Conservation (phyloP, 768 basidiomycete genomes). For the Leccinum imitatum region DNA sequence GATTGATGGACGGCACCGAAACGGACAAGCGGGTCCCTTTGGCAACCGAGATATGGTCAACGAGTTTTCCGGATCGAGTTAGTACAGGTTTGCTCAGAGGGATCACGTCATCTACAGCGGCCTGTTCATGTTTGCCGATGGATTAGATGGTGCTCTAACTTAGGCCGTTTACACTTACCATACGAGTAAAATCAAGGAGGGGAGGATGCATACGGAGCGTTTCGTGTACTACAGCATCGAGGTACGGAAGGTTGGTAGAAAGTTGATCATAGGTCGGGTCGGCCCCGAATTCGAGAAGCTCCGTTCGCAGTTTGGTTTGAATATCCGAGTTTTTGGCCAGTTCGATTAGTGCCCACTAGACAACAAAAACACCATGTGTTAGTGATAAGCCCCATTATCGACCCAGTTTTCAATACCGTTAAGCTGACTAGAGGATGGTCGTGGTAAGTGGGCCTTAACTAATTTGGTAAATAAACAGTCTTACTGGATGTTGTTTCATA, state of each 20-base stretch:
- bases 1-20: slow-evolving; percentile 48
- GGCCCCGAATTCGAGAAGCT: slow-evolving; percentile 42
- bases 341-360: slow-evolving; percentile 56
- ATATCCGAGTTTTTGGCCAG: slow-evolving; percentile 43
- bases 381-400: not conserved
- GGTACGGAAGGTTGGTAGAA: slow-evolving; percentile 48
- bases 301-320: slow-evolving; percentile 50
- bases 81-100: slow-evolving; percentile 53
- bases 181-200: slow-evolving; percentile 24
- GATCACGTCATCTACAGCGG: slow-evolving; percentile 53
- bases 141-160: not conserved
- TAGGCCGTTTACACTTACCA: not conserved
- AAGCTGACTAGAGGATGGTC: slow-evolving; percentile 6
- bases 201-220: slow-evolving; percentile 46
- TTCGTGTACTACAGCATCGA: slow-evolving; percentile 52
- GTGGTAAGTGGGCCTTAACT: not conserved
- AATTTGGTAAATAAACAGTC: not conserved
- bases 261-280: slow-evolving; percentile 60
- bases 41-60: slow-evolving; percentile 42
- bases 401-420: slow-evolving; percentile 2
- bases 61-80: slow-evolving; percentile 39
- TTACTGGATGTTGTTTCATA: slow-evolving; percentile 43
- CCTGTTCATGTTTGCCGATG: slow-evolving; percentile 32
- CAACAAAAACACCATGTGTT: not conserved
- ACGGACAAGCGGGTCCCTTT: slow-evolving; percentile 47